Conservation (phyloP, 1,284 basidiomycete genomes). For the Boletus mariae region DNA sequence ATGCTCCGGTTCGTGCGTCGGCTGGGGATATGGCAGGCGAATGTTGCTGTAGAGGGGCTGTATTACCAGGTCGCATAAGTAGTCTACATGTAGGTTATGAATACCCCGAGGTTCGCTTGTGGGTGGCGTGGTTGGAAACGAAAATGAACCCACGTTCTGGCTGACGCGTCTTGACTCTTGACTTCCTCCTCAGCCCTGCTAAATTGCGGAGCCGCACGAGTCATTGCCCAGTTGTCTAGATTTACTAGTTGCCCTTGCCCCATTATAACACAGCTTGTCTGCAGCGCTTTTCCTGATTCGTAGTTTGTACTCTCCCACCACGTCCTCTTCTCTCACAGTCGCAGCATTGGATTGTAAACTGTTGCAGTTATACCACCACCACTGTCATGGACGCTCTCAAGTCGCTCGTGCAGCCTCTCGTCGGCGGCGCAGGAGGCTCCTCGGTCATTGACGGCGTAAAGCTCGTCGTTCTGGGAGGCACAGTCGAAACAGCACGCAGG, state of each 20-base stretch:
- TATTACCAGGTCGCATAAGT: constrained; percentile 43
- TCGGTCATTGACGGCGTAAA: constrained; percentile 82
- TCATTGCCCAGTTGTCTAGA: background rate
- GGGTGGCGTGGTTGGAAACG: constrained; percentile 26
- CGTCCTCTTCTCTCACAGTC: constrained; percentile 13
- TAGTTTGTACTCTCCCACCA: constrained; percentile 27
- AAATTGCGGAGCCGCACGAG: background rate
- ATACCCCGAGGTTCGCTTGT: constrained; percentile 15
- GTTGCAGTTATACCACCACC: constrained; percentile 18
- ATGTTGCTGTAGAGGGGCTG: constrained; percentile 72
- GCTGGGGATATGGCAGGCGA: constrained; percentile 76
- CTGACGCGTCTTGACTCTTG: constrained; percentile 35
- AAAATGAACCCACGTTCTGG: constrained; percentile 29
- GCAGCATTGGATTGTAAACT: constrained; percentile 34
- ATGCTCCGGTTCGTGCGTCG: constrained; percentile 59
- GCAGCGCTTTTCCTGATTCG: constrained; percentile 7
- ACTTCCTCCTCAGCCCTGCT: constrained; percentile 7
- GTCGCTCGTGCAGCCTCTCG: constrained; percentile 76
- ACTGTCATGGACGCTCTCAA: constrained; percentile 70
- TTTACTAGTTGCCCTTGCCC: background rate
- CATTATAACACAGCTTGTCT: constrained; percentile 27
- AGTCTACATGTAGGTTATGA: background rate
- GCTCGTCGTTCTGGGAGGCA: constrained; percentile 80
- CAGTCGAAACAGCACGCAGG: constrained; percentile 77
- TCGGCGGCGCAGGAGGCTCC: constrained; percentile 67